phyloP scores from a whole-genome alignment of 1,139 yeast species.

The Geotrichum citri-aurantii region DNA sequence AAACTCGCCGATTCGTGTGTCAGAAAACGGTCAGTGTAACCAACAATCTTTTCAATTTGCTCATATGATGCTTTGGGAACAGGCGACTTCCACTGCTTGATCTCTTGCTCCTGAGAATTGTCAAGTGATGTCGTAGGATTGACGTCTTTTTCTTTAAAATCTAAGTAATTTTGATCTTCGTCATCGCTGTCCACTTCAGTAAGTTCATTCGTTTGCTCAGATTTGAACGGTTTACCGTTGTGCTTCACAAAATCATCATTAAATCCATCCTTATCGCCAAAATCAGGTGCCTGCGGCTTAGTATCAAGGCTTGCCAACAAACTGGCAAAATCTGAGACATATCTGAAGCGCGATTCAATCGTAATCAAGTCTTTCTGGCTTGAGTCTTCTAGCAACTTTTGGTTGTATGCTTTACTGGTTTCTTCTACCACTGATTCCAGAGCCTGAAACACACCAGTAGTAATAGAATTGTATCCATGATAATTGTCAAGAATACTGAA shows the following conservation, averaged over 20 bases:
- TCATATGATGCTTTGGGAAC: conserved; percentile 55
- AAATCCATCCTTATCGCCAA: conserved; percentile 33
- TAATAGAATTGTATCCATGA: conserved; percentile 70
- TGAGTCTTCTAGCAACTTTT: conserved; percentile 14
- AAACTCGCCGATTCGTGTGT: conserved; percentile 61
- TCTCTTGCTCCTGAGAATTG: conserved; percentile 29
- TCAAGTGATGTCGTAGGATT: conserved; percentile 28
- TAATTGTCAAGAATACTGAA: conserved; percentile 74
- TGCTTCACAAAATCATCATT: conserved; percentile 38
- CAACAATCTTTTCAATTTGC: conserved; percentile 54
- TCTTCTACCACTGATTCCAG: conserved; percentile 61
- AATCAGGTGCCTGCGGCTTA: conserved; percentile 16
- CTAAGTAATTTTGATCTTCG: conserved; percentile 28
- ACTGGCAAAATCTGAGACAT: conserved; percentile 21
- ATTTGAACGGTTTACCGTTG: conserved; percentile 13
- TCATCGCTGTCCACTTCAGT: conserved; percentile 21
- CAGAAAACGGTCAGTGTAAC: conserved; percentile 64
- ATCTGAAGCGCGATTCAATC: conserved; percentile 9
- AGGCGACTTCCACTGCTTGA: conserved; percentile 54
- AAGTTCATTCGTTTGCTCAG: conserved; percentile 27
- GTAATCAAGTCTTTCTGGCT: conserved; percentile 8
- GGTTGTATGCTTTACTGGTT: conserved; percentile 38
- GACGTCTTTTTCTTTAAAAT: conserved; percentile 28
- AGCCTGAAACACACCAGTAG: conserved; percentile 68
- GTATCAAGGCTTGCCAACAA: conserved; percentile 22